Base-by-base conservation (phyloP, 208 protist species). In the Tetramitus jugosus region DNA sequence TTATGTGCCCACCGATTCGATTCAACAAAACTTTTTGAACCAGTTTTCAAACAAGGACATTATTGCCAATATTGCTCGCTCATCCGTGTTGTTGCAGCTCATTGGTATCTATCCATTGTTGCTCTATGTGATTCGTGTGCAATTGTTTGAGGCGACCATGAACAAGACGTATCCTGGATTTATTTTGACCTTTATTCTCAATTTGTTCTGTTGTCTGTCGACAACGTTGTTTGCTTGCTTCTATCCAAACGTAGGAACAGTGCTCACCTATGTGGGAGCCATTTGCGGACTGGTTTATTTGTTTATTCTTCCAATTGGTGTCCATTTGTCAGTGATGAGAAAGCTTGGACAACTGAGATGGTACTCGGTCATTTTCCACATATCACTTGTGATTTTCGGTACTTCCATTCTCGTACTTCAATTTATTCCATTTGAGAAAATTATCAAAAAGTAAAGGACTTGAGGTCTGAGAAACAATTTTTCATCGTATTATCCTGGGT, bases 11-110 rank as follows among this genome's bases (percentile, higher is more conserved):
- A 20, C 17, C 4, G 8, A 2, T 17, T 8, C 0, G 33, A 71
- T 71, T 49, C 1, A 71, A 52, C 65, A 71, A 49, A 71, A 71
- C 65, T 71, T 71, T 71, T 71, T 71, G 17, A 71, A 71, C 49
- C 65, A 71, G 17, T 71, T 71, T 49, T 46, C 65, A 20, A 17
- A 7, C 13, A 29, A 71, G 14, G 35, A 29, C 33, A 46, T 71
- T 46, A 49, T 37, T 71, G 65, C 65, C 3, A 71, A 71, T 31
- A 49, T 71, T 42, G 26, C 65, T 17, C 14, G 65, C 26, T 23
- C 20, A 23, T 8, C 40, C 29, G 40, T 49, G 31, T 31, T 71
- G 17, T 49, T 71, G 7, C 65, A 71, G 35, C 29, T 71, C 3
- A 71, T 71, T 7, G 26, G n/a, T 10, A 71, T 71, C 33, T 71